Evolutionary conservation across 202 grass and related monocot species (phyloP).

Genomic region (Carex sylvatica): DNA sequence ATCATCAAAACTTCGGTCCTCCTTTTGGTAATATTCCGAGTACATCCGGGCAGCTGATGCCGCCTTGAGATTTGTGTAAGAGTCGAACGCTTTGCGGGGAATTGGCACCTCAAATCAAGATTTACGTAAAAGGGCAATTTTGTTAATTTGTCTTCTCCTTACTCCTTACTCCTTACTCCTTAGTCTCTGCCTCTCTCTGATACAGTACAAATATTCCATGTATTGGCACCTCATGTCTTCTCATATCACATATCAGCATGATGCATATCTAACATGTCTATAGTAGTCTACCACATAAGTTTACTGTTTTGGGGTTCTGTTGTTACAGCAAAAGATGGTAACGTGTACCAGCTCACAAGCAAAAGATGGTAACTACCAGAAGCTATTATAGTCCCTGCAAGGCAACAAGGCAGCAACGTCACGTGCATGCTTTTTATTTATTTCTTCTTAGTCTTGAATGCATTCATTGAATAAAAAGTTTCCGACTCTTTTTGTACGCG

Average conservation of each 20-base stretch:
- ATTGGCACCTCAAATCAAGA: not conserved
- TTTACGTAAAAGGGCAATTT: not conserved
- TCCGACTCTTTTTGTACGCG: too few relatives aligned
- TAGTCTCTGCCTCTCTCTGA: not conserved
- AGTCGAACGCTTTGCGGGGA: not conserved
- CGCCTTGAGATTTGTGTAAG: too few relatives aligned
- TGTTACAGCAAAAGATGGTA: slow-evolving; percentile 15
- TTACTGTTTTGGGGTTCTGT: slow-evolving; percentile 20
- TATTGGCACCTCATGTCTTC: not conserved
- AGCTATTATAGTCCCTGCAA: not conserved
- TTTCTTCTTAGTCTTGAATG: not conserved
- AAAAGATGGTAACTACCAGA: slow-evolving; percentile 3
- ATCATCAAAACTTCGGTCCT: too few relatives aligned
- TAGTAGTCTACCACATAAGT: not conserved
- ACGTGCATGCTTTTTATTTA: not conserved
- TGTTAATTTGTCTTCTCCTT: not conserved
- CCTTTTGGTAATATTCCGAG: too few relatives aligned
- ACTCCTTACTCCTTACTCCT: not conserved
- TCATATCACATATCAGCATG: not conserved
- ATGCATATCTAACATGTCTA: not conserved
- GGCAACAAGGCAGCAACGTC: not conserved
- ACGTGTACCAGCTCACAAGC: slow-evolving; percentile 7
- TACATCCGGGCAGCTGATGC: too few relatives aligned
- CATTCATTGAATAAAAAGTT: too few relatives aligned
- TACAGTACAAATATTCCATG: slow-evolving; percentile 12